Evolutionary conservation across 805 yeast genomes (phyloP).

Genomic region (Teunomyces tritomae): DNA sequence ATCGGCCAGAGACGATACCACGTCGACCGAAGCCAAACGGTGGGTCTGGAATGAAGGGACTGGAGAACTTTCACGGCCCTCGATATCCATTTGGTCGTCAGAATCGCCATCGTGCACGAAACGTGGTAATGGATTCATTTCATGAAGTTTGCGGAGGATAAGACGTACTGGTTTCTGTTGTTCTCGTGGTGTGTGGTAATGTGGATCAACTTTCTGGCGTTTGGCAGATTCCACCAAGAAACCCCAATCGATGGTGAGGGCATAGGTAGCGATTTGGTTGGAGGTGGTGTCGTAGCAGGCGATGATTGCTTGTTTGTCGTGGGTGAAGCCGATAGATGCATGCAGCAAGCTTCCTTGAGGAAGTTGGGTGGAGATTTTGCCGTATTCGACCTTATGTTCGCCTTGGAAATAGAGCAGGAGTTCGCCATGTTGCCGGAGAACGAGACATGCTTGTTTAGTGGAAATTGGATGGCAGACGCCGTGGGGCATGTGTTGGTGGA

Average conservation of each 20-base stretch:
- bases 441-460: constrained; percentile 69
- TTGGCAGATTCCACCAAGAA: constrained; percentile 46
- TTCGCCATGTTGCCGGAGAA: constrained; percentile 61
- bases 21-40: constrained; percentile 30
- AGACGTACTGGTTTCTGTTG: constrained; percentile 42
- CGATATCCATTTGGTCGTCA: constrained; percentile 17
- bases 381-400: constrained; percentile 58
- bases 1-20: constrained; percentile 46
- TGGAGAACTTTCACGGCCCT: not conserved
- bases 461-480: constrained; percentile 68
- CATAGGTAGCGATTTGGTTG: constrained; percentile 39
- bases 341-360: constrained; percentile 21
- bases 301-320: constrained; percentile 46
- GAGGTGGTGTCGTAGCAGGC: constrained; percentile 39
- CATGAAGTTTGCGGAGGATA: constrained; percentile 29
- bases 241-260: constrained; percentile 55
- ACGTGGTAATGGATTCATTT: constrained; percentile 22
- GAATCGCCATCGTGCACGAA: constrained; percentile 14
- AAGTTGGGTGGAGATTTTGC: constrained; percentile 31
- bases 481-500: constrained; percentile 55
- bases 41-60: not conserved
- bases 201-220: constrained; percentile 45
- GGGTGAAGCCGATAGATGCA: constrained; percentile 54
- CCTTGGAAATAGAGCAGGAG: constrained; percentile 62
- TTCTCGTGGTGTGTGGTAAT: constrained; percentile 49